These are phyloP conservation scores for Mycena amicta DNA, from an alignment of 768 basidiomycete genomes.

Conservation along the genomic window DNA sequence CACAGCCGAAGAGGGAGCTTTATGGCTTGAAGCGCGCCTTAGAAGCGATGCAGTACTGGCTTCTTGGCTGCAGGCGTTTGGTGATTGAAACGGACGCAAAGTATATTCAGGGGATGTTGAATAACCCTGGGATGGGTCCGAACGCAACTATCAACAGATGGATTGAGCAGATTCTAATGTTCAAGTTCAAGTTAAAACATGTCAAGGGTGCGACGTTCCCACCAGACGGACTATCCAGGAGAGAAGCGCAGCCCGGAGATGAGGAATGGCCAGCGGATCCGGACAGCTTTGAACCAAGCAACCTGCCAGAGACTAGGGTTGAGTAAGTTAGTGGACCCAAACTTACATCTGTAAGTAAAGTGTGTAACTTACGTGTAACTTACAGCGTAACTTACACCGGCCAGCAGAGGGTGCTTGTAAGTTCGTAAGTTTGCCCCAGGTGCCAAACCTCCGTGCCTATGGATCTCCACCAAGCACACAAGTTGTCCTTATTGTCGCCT, in stretches of 20 bases:
- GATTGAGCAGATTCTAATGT: conserved; percentile 22
- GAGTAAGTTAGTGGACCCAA: no score
- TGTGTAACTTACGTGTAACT: no score
- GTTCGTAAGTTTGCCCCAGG: no score
- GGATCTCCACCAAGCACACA: no score
- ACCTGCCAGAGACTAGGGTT: no score
- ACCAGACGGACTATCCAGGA: conserved; percentile 21
- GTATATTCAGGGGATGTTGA: conserved; percentile 20
- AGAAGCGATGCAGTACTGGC: conserved; percentile 4
- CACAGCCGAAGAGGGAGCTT: conserved; percentile 31
- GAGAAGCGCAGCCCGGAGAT: conserved; percentile 7
- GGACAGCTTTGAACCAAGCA: not conserved
- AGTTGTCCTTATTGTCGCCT: no score
- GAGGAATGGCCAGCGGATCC: not conserved
- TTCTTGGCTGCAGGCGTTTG: conserved; percentile 18
- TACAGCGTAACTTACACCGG: no score
- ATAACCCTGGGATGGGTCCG: conserved; percentile 15
- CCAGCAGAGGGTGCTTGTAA: no score
- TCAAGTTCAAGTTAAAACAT: conserved; percentile 20
- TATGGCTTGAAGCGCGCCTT: conserved; percentile 23
- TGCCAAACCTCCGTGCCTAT: no score
- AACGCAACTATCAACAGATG: conserved; percentile 26
- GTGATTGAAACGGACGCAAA: conserved; percentile 23
- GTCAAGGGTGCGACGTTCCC: conserved; percentile 11
- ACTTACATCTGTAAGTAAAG: no score